These are phyloP conservation scores for Colletotrichum sp. DNA, from an alignment of 2,329 filamentous ascomycete species.

Conservation along the genomic window DNA sequence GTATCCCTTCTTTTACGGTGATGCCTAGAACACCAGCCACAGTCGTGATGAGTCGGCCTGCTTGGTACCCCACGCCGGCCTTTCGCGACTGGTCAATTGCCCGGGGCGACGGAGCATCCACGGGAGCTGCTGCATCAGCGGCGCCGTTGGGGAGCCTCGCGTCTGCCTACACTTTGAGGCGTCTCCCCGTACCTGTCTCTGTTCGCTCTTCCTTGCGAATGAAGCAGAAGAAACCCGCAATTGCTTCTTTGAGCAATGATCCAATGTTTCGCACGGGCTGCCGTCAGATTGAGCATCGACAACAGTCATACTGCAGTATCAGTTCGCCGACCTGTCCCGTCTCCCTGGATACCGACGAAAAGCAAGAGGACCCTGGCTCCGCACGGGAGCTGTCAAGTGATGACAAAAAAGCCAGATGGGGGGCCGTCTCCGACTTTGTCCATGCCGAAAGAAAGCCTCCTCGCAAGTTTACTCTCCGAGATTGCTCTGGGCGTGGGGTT, in stretches of 20 bases:
- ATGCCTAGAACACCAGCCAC: slow-evolving; percentile 14
- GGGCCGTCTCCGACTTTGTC: background rate
- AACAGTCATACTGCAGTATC: background rate
- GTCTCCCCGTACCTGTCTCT: background rate
- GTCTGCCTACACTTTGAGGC: background rate
- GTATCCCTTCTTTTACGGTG: background rate
- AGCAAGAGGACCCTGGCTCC: background rate
- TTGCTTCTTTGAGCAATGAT: background rate
- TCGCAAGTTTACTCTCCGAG: background rate
- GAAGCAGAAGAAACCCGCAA: background rate
- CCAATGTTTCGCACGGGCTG: background rate
- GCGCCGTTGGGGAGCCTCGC: background rate
- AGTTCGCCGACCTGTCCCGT: background rate
- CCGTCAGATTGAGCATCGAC: background rate
- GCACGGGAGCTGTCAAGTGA: slow-evolving; percentile 8
- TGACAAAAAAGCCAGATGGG: background rate
- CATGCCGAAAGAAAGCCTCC: slow-evolving; percentile 7
- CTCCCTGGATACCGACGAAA: slow-evolving; percentile 2
- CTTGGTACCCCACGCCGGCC: background rate
- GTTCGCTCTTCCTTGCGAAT: background rate
- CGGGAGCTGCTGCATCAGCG: background rate
- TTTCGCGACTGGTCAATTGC: background rate
- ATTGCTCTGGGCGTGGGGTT: background rate
- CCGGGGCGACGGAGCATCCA: slow-evolving; percentile 2
- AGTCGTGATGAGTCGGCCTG: slow-evolving; percentile 9